Evolutionary conservation across 495 filamentous ascomycete species (phyloP).

Genomic region (Hypoxylon lienhwacheense): DNA sequence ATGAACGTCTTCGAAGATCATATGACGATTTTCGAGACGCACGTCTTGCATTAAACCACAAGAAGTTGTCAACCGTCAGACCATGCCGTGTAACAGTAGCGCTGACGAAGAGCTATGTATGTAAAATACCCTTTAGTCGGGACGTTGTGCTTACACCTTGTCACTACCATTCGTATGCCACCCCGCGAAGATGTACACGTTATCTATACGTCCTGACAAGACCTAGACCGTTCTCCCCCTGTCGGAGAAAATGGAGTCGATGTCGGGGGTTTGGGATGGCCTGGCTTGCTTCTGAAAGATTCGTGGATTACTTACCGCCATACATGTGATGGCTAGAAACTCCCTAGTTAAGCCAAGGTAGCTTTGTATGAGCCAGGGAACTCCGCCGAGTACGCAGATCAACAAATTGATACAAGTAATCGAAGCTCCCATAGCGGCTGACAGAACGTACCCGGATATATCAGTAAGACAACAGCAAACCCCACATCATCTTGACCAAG

Average conservation of each 20-base stretch:
- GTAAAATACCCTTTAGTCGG: constrained; percentile 1
- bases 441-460: background rate
- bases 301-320: background rate
- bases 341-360: background rate
- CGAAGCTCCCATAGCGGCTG: background rate
- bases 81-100: constrained; percentile 23
- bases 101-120: background rate
- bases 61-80: constrained; percentile 3
- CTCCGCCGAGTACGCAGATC: background rate
- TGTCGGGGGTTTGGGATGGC: too few species aligned
- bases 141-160: background rate
- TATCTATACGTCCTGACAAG: constrained; percentile 2
- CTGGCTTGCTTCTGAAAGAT: background rate
- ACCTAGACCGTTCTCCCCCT: too few species aligned
- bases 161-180: background rate
- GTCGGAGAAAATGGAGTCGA: too few species aligned
- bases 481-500: background rate
- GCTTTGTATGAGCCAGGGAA: background rate
- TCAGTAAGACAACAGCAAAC: background rate
- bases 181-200: background rate
- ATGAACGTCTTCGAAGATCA: constrained; percentile 7
- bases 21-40: constrained; percentile 20
- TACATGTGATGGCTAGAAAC: background rate
- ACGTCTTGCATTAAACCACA: constrained; percentile 10
- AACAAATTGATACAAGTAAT: background rate